These are phyloP conservation scores for Viola odorata DNA, from an alignment of 345 rosid genomes.

Conservation along the genomic window DNA sequence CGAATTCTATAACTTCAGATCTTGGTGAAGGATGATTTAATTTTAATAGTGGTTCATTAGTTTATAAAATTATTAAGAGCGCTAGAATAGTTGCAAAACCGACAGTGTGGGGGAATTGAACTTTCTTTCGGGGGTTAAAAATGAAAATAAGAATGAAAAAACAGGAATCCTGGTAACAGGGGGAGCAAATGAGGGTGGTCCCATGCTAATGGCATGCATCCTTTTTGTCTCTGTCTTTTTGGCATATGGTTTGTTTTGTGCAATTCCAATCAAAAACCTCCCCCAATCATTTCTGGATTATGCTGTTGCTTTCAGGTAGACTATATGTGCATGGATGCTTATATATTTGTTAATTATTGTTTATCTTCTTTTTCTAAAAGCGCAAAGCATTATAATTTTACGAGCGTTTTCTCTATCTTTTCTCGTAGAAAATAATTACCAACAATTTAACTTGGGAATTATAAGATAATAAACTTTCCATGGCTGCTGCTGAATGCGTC, in stretches of 20 bases:
- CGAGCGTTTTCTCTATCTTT: too few species aligned
- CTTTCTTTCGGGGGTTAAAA: background rate
- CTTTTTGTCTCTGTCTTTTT: slow-evolving; percentile 6
- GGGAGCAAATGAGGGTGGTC: slow-evolving; percentile 44
- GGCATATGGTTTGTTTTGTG: background rate
- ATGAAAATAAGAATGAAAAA: background rate
- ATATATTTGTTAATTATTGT: background rate
- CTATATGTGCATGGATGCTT: background rate
- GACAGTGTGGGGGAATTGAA: too few species aligned
- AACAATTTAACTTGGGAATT: too few species aligned
- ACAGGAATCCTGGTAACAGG: slow-evolving; percentile 41
- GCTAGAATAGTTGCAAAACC: too few species aligned
- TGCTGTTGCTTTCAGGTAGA: background rate
- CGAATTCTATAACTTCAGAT: too few species aligned
- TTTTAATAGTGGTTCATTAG: too few species aligned
- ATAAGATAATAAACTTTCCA: too few species aligned
- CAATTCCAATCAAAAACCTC: background rate
- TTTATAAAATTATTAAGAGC: too few species aligned
- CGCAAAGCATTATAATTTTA: too few species aligned
- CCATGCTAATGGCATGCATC: background rate
- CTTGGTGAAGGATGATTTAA: too few species aligned
- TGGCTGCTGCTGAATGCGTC: background rate
- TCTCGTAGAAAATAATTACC: too few species aligned
- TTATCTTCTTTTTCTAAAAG: too few species aligned
- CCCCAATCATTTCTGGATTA: slow-evolving; percentile 11